Base-by-base conservation (phyloP, 2,329 filamentous ascomycete species). In the Fusarium torulosum region DNA sequence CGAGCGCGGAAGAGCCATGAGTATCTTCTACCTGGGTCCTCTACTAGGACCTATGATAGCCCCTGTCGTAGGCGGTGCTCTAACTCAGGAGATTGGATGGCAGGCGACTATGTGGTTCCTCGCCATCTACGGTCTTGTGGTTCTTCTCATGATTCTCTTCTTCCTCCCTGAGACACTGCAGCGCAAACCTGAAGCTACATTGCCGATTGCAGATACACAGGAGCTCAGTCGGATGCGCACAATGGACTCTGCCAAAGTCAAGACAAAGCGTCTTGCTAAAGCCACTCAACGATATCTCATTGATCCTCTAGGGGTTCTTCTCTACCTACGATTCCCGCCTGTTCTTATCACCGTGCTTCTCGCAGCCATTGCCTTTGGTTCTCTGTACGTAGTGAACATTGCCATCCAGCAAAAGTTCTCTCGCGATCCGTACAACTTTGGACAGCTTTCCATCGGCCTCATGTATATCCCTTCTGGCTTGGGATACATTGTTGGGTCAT, bases 11-110 rank as follows among this genome's bases (percentile, higher is more conserved):
- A 82, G 81, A 17, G 92, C 92, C n/a, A 96, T 96, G 92, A 88
- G 91, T 38, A 80, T 92, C 40, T 96, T 95, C 78, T 96, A 94
- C 71, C 83, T 96, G 0, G 93, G 93, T 0, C 92, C 93, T 0
- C 79, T 96, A 10, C 85, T 89, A 47, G 92, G 92, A 0, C 93
- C 93, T 0, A 79, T 96, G 15, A 77, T 95, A 7, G 88, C 90
- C 0, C 93, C 93, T 3, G 91, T 96, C 52, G 82, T 96, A 31
- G 93, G 92, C 52, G 93, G 92, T 42, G 87, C 85, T 1, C 79
- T 96, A n/a, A 84, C 90, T 0, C 80, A 92, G 69, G 82, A 78
- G 7, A 89, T 91, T 73, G 88, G 89, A 2, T 96, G 93, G 93
- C 83, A 90, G 70, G 88, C 88, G 38, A 92, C 91, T 2, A 87